phyloP scores from a whole-genome alignment of 495 filamentous ascomycete genomes.

The Bacidia rubella region DNA sequence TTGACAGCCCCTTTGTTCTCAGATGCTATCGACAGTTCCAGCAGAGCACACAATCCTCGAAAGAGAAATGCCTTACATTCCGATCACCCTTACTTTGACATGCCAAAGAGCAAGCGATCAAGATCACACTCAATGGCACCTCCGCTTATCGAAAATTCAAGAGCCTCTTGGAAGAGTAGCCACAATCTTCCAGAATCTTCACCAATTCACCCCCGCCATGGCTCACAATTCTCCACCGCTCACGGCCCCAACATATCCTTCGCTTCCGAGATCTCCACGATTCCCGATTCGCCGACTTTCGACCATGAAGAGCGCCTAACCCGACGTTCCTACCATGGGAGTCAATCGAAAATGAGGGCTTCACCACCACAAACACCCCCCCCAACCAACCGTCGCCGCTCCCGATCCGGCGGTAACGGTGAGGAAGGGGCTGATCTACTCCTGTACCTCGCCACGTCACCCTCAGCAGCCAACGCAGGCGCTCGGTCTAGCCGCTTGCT shows the following conservation, averaged over 20 bases:
- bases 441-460: conserved; percentile 83
- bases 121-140: conserved; percentile 52
- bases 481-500: conserved; percentile 33
- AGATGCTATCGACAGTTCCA: conserved; percentile 44
- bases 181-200: conserved; percentile 72
- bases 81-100: conserved; percentile 26
- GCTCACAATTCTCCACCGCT: conserved; percentile 48
- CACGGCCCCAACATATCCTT: conserved; percentile 54
- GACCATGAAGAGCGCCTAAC: conserved; percentile 58
- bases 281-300: conserved; percentile 51
- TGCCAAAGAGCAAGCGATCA: conserved; percentile 48
- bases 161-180: conserved; percentile 56
- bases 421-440: conserved; percentile 86
- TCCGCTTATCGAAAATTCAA: conserved; percentile 40
- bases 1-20: conserved; percentile 57
- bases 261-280: conserved; percentile 54
- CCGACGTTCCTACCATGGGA: conserved; percentile 54
- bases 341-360: conserved; percentile 42
- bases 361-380: conserved; percentile 74
- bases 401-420: conserved; percentile 35
- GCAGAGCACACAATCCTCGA: conserved; percentile 34
- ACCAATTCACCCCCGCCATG: conserved; percentile 52
- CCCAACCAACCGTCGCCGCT: conserved; percentile 46
- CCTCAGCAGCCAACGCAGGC: conserved; percentile 56
- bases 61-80: conserved; percentile 41